Base-by-base conservation (phyloP, 331 rosid species). In the Phaseolus coccineus region DNA sequence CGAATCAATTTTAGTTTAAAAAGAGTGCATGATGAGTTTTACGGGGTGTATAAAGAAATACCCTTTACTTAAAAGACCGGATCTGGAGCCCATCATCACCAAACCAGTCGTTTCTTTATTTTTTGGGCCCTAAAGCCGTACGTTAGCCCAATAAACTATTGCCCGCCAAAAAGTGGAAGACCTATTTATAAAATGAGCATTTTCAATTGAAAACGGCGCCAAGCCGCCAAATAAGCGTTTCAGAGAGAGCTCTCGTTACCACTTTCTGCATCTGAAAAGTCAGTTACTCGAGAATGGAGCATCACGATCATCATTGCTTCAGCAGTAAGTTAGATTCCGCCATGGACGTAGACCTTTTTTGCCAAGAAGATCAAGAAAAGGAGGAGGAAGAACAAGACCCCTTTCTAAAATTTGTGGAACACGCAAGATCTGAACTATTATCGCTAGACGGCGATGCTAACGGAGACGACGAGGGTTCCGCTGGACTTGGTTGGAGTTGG, bases 401-500 rank as follows among this genome's bases (percentile, higher is more conserved):
- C 30, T 85, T 95, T 74, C 97, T 90, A 64, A 73, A 76, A 58
- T 95, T 95, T 82, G 80, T 91, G 22, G 93, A 93, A 62, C 79
- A 86, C 73, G 94, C 96, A 14, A 89, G 93, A 87, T 84, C 90
- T 8, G 87, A 79, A 68, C 83, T 95, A 11, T 81, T 82, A 27
- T 71, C 64, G 22, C 87, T 86, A 0, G 91, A 87, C 79, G 78
- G 68, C 12, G 89, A 83, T 71, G 79, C 82, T 11, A 80, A 69
- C 40, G 81, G 81, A 35, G 88, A 74, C 33, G 87, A 71, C 39
- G 37, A 78, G 3, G 82, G 64, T 40, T 19, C 77, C 33, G 19
- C 39, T 16, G 85, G 84, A 10, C 88, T 90, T 37, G 91, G 97
- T 19, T 92, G 97, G 98, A 89, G 81, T 35, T 94, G 97, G 98